Evolutionary conservation across 2,329 filamentous ascomycete genomes (phyloP).

Genomic region (Remersonia thermophila): DNA sequence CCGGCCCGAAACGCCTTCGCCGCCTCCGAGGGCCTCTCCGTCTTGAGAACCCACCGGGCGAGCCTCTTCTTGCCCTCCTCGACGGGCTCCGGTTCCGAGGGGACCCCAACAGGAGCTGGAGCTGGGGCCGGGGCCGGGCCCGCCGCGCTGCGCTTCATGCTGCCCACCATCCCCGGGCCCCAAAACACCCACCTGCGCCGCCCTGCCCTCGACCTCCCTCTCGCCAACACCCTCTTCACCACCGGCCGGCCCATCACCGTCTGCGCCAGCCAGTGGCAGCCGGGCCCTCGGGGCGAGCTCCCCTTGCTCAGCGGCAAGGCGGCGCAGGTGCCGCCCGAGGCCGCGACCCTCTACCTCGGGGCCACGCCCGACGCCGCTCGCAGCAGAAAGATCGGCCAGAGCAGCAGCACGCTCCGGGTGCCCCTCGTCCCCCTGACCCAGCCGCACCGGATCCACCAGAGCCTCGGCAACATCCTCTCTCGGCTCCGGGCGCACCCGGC

Average conservation of each 20-base stretch:
- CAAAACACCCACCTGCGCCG: conserved; percentile 3
- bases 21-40: conserved; percentile 30
- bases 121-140: background rate
- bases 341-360: too few relatives aligned
- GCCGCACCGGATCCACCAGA: too few relatives aligned
- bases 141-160: conserved; percentile 27
- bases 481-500: conserved; percentile 36
- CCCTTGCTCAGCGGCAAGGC: too few relatives aligned
- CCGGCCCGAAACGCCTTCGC: conserved; percentile 21
- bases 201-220: conserved; percentile 33
- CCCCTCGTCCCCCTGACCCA: conserved; percentile 52
- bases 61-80: too few relatives aligned
- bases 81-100: too few relatives aligned
- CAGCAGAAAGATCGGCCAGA: too few relatives aligned
- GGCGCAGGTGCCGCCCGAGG: too few relatives aligned
- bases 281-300: conserved; percentile 6
- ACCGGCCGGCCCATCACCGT: conserved; percentile 53
- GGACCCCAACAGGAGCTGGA: background rate
- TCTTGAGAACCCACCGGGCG: conserved; percentile 26
- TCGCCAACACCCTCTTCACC: conserved; percentile 69
- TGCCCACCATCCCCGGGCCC: conserved; percentile 8
- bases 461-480: conserved; percentile 67
- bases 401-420: conserved; percentile 11
- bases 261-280: conserved; percentile 30
- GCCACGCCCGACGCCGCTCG: too few relatives aligned